Evolutionary conservation across 2,329 filamentous ascomycete species (phyloP), one percentile per base, ranked within the genome.

Genomic region (Hirsutella minnesotensis): DNA sequence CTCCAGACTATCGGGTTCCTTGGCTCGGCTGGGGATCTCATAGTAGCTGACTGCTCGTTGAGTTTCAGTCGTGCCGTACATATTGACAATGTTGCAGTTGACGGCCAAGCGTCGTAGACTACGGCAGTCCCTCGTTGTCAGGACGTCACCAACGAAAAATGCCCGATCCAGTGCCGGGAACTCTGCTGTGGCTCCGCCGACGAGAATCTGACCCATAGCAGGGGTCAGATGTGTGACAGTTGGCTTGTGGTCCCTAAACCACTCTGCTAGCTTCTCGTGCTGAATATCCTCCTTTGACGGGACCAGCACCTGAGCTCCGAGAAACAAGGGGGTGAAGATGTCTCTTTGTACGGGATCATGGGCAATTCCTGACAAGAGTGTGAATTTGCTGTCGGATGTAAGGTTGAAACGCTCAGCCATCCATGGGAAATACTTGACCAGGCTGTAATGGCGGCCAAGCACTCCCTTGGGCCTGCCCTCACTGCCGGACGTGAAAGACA

Each of bases 171-270:
- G 69, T 12, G 74, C 70, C 1, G 86, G 83, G 55, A 95, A 94
- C 50, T 84, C 63, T 0, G 86, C 80, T 3, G 68, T 81, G 20
- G 87, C 84, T 51, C 85, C 86, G 36, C 88, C 89, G n/a, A 90
- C 81, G 2, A 96, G 68, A 47, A 96, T 92, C 53, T 95, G 86
- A 43, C 89, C 89, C 89, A 96, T 95, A 44, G 92, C 92, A 9
- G 92, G 92, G 1, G 92, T 98, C 33, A 96, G 66, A 62, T 96
- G 92, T 12, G 83, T 87, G 18, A 88, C 84, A 15, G 81, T 94
- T 3, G 84, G 78, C 43, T 73, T 66, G 56, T 84, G 76, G 41
- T 82, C 76, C 41, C 73, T 70, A 73, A 95, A 86, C 92, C 92
- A 98, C 56, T 94, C 87, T 4, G 82, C 82, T 13, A 95, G 69